Evolutionary conservation across 768 basidiomycete species (phyloP).

Genomic region (Fomitopsis serialis): DNA sequence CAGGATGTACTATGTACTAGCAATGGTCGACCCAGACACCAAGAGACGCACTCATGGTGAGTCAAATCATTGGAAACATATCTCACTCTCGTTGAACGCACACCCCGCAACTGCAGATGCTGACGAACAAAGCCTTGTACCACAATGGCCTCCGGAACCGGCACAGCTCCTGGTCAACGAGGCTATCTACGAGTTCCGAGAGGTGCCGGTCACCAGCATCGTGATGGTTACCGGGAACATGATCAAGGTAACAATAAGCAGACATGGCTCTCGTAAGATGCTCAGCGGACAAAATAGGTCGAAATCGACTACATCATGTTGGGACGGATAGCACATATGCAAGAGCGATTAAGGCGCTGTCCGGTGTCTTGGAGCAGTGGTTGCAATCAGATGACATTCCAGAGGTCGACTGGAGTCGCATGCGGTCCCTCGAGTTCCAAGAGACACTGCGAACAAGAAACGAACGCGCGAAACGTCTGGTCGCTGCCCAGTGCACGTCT

Average conservation of each 20-base stretch:
- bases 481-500: conserved; percentile 41
- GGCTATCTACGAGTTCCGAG: conserved; percentile 59
- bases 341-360: conserved; percentile 46
- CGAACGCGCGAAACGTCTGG: conserved; percentile 38
- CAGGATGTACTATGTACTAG: conserved; percentile 64
- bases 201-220: conserved; percentile 69
- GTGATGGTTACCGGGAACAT: conserved; percentile 62
- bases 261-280: neutral
- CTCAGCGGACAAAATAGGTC: conserved; percentile 40
- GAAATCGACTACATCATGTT: conserved; percentile 68
- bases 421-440: conserved; percentile 88
- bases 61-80: too few relatives aligned
- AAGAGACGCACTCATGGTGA: conserved; percentile 53
- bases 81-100: neutral
- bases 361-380: conserved; percentile 55
- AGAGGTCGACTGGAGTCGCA: conserved; percentile 80
- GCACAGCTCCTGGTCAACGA: conserved; percentile 41
- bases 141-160: conserved; percentile 70
- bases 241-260: conserved; percentile 52
- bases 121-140: conserved; percentile 53
- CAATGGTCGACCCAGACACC: conserved; percentile 58
- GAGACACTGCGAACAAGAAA: conserved; percentile 65
- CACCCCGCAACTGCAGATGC: conserved; percentile 40
- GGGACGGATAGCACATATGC: conserved; percentile 54
- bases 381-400: conserved; percentile 37